Evolutionary conservation across 257 asterid species (phyloP).

Genomic region (Coffea canephora): DNA sequence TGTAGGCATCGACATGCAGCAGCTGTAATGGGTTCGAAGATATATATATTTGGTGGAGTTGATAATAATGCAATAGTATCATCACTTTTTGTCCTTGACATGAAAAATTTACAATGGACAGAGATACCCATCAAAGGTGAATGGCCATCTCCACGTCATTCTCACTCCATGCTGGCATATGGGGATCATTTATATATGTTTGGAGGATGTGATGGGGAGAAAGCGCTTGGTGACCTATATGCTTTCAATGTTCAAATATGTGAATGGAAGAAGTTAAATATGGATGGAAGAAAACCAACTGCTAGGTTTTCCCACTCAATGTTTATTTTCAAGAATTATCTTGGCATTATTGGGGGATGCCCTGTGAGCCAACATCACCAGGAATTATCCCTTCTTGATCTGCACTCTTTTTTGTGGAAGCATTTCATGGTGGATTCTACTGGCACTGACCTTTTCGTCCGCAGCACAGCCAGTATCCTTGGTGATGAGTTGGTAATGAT

Average conservation of each 20-base stretch:
- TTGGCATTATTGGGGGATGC: constrained; percentile 89
- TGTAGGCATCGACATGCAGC: constrained; percentile 96
- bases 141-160: constrained; percentile 82
- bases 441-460: constrained; percentile 71
- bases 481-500: constrained; percentile 63
- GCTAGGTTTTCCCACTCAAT: constrained; percentile 86
- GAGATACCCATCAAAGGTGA: constrained; percentile 58
- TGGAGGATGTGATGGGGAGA: constrained; percentile 91
- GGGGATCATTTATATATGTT: constrained; percentile 56
- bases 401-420: constrained; percentile 63
- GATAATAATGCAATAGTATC: constrained; percentile 48
- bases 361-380: constrained; percentile 62
- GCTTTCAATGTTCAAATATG: constrained; percentile 54
- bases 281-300: constrained; percentile 55
- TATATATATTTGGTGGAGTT: constrained; percentile 86
- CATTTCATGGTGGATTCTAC: constrained; percentile 46
- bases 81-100: constrained; percentile 63
- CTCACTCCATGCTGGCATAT: constrained; percentile 74
- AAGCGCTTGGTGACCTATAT: constrained; percentile 68
- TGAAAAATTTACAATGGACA: constrained; percentile 57
- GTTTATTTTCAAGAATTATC: constrained; percentile 63
- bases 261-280: constrained; percentile 56
- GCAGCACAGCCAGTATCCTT: constrained; percentile 64
- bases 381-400: constrained; percentile 57
- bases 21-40: constrained; percentile 64